Evolutionary conservation across 352 stramenopile genomes (phyloP), one percentile per base, ranked within the genome.

Genomic region (Globisporangium radiosum): DNA sequence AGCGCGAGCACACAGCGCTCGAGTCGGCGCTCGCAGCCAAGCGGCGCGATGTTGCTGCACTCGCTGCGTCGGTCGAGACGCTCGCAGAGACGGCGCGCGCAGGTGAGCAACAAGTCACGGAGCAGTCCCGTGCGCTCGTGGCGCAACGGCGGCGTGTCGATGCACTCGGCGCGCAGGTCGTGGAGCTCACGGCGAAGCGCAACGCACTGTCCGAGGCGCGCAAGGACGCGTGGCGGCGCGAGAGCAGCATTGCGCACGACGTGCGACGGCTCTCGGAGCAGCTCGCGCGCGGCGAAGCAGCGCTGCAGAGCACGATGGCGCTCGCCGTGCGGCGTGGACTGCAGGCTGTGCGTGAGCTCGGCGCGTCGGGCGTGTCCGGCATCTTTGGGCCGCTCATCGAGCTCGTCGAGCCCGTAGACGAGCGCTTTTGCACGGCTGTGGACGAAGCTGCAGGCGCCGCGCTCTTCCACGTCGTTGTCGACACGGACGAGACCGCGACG

Each of bases 391-490:
- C 96, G n/a, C 63, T 99, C 19, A 96, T 99, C 59, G 96, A 99
- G 38, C 94, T 99, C 42, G 87, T 99, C 44, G 76, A 79, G 56
- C 87, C 85, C 37, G 71, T 85, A 0, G 85, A 92, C 38, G 81
- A 96, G 38, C 81, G 87, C 37, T 99, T 98, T 66, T 95, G 90
- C 57, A 98, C 89, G 13, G 96, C 95, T 37, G 79, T 98, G 1
- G 97, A 99, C 68, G 94, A 98, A 57, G 95, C 97, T 44, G 97
- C 96, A 5, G 94, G 97, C 8, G 96, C 94, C 40, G 82, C 87
- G 47, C 85, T 99, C 25, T 99, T 99, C 72, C 96, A 99, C 68
- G 94, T 99, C 14, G 96, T 99, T 53, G 97, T 99, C 19, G 96
- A 99, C 72, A 98, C 89, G 3, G 97, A 99, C 66, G 94, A 96